Conservation (phyloP, 805 yeast genomes). For the Debaryomyces maramus region DNA sequence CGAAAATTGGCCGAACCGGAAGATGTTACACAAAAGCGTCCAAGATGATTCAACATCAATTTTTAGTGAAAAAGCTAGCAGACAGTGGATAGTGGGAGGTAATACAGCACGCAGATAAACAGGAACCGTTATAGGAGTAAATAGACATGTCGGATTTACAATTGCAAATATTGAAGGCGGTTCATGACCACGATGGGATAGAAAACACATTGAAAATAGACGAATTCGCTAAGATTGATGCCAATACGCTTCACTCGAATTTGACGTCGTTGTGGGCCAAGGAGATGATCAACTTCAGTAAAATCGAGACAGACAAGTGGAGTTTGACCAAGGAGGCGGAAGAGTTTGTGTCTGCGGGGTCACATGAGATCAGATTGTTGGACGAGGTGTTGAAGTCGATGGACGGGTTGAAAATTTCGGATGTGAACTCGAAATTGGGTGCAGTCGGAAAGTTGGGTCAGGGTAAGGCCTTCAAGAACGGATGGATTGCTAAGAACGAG, state of each 20-base stretch:
- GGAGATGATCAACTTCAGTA: slow-evolving; percentile 71
- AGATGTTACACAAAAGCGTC: not conserved
- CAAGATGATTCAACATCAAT: not conserved
- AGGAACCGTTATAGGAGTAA: not conserved
- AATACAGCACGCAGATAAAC: too few relatives aligned
- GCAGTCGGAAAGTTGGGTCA: slow-evolving; percentile 89
- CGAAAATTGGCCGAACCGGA: not conserved
- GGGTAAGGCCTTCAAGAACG: slow-evolving; percentile 95
- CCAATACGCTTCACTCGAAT: slow-evolving; percentile 74
- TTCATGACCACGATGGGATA: slow-evolving; percentile 59
- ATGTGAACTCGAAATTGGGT: slow-evolving; percentile 72
- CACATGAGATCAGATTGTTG: slow-evolving; percentile 84
- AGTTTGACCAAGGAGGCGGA: slow-evolving; percentile 76
- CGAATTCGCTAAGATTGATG: slow-evolving; percentile 61
- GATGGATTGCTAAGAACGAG: slow-evolving; percentile 91
- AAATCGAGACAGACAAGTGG: slow-evolving; percentile 76
- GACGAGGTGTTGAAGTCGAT: slow-evolving; percentile 69
- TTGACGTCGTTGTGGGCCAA: slow-evolving; percentile 84
- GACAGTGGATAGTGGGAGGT: too few relatives aligned
- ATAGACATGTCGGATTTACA: slow-evolving; percentile 66
- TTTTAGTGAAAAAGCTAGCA: too few relatives aligned
- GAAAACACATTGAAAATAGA: slow-evolving; percentile 60
- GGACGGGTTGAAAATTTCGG: slow-evolving; percentile 80
- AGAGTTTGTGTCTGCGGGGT: slow-evolving; percentile 75
- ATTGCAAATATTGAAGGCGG: slow-evolving; percentile 58